These are phyloP conservation scores for Tolypocladium tropicale DNA, from an alignment of 2,329 filamentous ascomycete genomes.

Conservation along the genomic window DNA sequence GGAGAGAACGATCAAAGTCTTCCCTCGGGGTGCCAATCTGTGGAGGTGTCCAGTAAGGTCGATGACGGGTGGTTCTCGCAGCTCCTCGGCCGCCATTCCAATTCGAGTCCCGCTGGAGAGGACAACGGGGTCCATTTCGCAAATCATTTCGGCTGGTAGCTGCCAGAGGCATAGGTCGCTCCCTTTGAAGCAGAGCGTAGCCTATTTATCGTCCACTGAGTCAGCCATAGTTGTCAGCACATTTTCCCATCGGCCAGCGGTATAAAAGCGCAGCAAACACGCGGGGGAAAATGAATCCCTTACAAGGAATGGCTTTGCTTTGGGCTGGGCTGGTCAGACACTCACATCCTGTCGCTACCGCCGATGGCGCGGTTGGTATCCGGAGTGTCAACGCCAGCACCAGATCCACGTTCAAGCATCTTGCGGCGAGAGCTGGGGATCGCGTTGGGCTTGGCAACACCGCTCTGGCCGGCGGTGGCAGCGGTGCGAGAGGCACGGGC, in stretches of 20 bases:
- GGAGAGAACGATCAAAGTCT: constrained; percentile 1
- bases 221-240: constrained; percentile 67
- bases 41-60: background rate
- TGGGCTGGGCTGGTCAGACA: constrained; percentile 40
- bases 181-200: constrained; percentile 74
- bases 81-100: constrained; percentile 1
- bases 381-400: constrained; percentile 52
- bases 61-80: background rate
- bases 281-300: constrained; percentile 73
- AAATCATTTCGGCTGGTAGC: constrained; percentile 24
- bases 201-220: constrained; percentile 77
- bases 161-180: constrained; percentile 36
- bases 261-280: constrained; percentile 65
- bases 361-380: constrained; percentile 67
- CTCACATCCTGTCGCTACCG: constrained; percentile 94
- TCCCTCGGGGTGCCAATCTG: background rate
- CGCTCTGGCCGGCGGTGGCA: constrained; percentile 53
- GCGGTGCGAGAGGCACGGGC: constrained; percentile 56
- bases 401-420: constrained; percentile 61
- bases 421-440: constrained; percentile 74
- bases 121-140: constrained; percentile 11
- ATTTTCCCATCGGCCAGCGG: constrained; percentile 64
- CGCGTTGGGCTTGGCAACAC: constrained; percentile 59
- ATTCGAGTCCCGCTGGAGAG: constrained; percentile 5
- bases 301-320: constrained; percentile 60